These are phyloP conservation scores for Clarireedia sp. DNA, from an alignment of 2,329 filamentous ascomycete genomes.

Conservation along the genomic window DNA sequence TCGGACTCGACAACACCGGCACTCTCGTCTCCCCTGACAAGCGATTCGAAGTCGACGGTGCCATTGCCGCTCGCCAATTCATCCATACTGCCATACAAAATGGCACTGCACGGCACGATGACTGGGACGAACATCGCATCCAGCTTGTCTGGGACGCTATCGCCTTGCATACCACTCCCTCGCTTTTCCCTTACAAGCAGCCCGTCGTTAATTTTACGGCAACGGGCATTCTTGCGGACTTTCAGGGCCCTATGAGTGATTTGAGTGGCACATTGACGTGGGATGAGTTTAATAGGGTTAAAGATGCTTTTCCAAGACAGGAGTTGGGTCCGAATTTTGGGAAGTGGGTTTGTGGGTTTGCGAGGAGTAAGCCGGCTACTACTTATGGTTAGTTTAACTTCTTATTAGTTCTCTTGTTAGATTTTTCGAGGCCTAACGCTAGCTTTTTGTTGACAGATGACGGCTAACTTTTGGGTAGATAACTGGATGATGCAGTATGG, in stretches of 20 bases:
- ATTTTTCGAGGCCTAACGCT: too few relatives aligned
- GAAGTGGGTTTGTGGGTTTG: slow-evolving; percentile 7
- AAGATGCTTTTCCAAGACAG: slow-evolving; percentile 29
- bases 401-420: not conserved
- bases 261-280: slow-evolving; percentile 21
- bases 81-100: slow-evolving; percentile 19
- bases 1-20: slow-evolving; percentile 34
- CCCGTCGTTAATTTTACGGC: slow-evolving; percentile 32
- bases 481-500: slow-evolving; percentile 11
- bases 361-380: slow-evolving; percentile 7
- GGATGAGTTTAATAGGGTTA: slow-evolving; percentile 28
- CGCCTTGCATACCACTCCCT: slow-evolving; percentile 35
- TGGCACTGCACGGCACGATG: slow-evolving; percentile 3
- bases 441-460: not conserved
- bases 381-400: slow-evolving; percentile 5
- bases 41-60: slow-evolving; percentile 45
- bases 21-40: slow-evolving; percentile 34
- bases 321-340: slow-evolving; percentile 23
- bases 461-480: not conserved
- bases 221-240: slow-evolving; percentile 33
- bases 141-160: slow-evolving; percentile 45
- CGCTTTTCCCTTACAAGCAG: slow-evolving; percentile 37
- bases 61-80: slow-evolving; percentile 36
- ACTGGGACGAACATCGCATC: slow-evolving; percentile 34
- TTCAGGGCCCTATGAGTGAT: slow-evolving; percentile 27